These are phyloP conservation scores for Penicillium mononematosum DNA, from an alignment of 495 filamentous ascomycete species.

Conservation along the genomic window DNA sequence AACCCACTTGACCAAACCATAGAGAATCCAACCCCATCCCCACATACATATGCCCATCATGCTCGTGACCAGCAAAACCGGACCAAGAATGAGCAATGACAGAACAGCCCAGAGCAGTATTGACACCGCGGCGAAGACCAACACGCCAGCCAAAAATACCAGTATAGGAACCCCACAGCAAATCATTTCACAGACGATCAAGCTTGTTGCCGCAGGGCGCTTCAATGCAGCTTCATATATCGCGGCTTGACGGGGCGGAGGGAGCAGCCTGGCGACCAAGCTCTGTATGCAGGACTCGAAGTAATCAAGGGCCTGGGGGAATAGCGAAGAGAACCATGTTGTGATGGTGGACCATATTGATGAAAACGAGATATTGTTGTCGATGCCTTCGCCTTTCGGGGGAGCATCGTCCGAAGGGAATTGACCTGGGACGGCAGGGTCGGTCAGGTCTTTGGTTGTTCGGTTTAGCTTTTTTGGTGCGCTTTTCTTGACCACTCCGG, in stretches of 20 bases:
- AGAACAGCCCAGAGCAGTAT: constrained; percentile 36
- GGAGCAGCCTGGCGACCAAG: constrained; percentile 30
- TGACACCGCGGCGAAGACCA: constrained; percentile 38
- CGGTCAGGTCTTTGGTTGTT: constrained; percentile 24
- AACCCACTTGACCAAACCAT: constrained; percentile 38
- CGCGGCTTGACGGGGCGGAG: constrained; percentile 29
- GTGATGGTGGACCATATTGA: constrained; percentile 17
- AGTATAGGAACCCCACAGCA: constrained; percentile 41
- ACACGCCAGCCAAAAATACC: constrained; percentile 37
- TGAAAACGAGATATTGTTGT: constrained; percentile 24
- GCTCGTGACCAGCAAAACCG: constrained; percentile 37
- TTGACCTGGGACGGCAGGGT: constrained; percentile 30
- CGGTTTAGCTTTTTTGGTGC: constrained; percentile 19
- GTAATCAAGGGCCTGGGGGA: constrained; percentile 30
- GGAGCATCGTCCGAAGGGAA: constrained; percentile 33
- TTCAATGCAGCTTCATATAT: constrained; percentile 35
- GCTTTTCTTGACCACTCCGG: constrained; percentile 20
- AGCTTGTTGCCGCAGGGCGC: constrained; percentile 35
- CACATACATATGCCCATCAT: constrained; percentile 40
- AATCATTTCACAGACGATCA: constrained; percentile 38
- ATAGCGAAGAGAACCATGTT: constrained; percentile 18
- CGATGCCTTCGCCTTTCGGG: constrained; percentile 16
- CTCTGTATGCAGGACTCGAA: constrained; percentile 31
- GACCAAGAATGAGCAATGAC: constrained; percentile 38
- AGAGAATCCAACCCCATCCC: constrained; percentile 45